Base-by-base conservation (phyloP, 805 yeast species). In the Teunomyces cretensis region DNA sequence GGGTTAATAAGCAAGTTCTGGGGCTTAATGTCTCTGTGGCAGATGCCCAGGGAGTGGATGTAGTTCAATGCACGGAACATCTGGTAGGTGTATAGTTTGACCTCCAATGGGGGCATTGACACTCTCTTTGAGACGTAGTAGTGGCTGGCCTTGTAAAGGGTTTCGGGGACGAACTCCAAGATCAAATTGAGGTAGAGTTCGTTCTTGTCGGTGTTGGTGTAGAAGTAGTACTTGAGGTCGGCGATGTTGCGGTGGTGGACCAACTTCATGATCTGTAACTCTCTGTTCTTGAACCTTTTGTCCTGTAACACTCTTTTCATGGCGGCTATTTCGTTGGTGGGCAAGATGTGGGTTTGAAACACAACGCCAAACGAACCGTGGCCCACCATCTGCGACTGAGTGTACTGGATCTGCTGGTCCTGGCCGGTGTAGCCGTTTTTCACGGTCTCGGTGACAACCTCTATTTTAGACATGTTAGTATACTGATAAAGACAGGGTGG, bases 341-440 rank as follows among this genome's bases (percentile, higher is more conserved):
- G 90, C 49, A 79, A 60, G 32, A 94, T 73, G 47, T 80, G 82
- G 6, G 96, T 89, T 54, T 88, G 94, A 62, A 89, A 90, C n/a
- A 94, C 99, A 28, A 90, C 91, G 2, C 99, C 99, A 70, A 94
- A 94, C n/a, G 98, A 91, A 9, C 99, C 99, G 66, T 88, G 95
- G n/a, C 99, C 99, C 33, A 92, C 94, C 77, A 91, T 90, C 54
- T 88, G 86, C 33, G 88, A 80, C 57, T 85, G 89, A 13, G 91
- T 85, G 68, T 88, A 89, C 40, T 83, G 80, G 45, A 92, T 78
- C 42, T 79, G 77, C 41, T 74, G 72, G 26, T 72, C 57, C 50
- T 81, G 81, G 44, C 86, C 89, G 7, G 84, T 79, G 58, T 76
- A 83, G 33, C 92, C 91, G 55, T 85, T 85, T 54, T 78, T 79